These are phyloP conservation scores for Micractinium conductrix DNA, from an alignment of 139 green algal genomes.

Conservation along the genomic window DNA sequence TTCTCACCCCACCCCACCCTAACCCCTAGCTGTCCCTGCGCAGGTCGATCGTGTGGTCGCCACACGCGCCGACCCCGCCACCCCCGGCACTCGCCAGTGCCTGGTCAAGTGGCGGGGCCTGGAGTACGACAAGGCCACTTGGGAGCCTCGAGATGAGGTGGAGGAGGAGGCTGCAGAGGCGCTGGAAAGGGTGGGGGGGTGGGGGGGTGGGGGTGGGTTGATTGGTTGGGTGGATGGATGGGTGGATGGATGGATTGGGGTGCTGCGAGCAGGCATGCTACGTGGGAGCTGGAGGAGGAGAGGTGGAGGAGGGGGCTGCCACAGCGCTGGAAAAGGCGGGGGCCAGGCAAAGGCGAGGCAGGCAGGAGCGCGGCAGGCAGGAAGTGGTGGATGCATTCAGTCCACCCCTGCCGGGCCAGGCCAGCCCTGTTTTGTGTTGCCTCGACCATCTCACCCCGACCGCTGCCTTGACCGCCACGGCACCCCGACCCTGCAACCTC, in stretches of 20 bases:
- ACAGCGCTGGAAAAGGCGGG: no score
- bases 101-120: no score
- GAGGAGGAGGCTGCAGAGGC: neutral
- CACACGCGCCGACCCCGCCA: no score
- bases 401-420: neutral
- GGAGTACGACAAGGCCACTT: conserved; percentile 32
- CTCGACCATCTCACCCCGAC: neutral
- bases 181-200: neutral
- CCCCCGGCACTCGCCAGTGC: no score
- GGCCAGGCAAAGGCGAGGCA: neutral
- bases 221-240: neutral
- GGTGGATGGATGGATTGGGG: neutral
- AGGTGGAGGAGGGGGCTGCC: neutral
- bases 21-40: no score
- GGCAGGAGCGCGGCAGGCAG: neutral
- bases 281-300: no score
- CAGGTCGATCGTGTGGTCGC: no score
- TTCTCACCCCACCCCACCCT: no score
- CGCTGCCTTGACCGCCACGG: neutral
- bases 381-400: neutral
- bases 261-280: no score
- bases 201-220: neutral
- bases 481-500: neutral
- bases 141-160: conserved; percentile 14
- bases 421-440: neutral